Evolutionary conservation across 345 rosid genomes (phyloP).

Genomic region (Streptanthus diversifolius): DNA sequence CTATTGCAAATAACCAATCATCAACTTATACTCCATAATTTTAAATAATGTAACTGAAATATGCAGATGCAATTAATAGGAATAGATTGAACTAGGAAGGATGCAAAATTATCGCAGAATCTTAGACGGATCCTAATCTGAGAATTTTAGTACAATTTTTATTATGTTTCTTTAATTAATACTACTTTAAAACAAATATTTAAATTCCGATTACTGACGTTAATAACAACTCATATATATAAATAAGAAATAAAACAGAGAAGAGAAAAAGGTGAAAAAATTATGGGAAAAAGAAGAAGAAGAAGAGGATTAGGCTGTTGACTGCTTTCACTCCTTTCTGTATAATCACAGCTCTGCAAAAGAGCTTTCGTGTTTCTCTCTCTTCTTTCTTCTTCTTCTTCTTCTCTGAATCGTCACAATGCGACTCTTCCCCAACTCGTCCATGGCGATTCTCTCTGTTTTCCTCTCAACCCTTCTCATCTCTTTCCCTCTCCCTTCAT

Average conservation of each 20-base stretch:
- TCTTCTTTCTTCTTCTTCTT: not conserved
- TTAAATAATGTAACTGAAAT: not conserved
- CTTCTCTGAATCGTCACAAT: conserved; percentile 14
- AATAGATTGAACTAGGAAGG: not conserved
- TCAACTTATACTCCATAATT: not conserved
- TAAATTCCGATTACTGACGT: not conserved
- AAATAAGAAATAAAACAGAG: not conserved
- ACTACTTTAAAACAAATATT: not conserved
- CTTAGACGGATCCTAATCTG: not conserved
- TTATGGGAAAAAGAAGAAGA: not conserved
- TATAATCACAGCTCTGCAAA: not conserved
- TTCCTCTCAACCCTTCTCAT: conserved; percentile 16
- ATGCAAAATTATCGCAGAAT: conserved; percentile 1
- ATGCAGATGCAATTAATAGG: not conserved
- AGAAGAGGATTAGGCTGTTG: conserved; percentile 34
- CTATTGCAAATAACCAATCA: too few relatives aligned
- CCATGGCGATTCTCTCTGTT: conserved; percentile 29
- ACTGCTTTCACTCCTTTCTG: conserved; percentile 16
- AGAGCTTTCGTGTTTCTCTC: conserved; percentile 2
- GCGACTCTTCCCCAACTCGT: not conserved
- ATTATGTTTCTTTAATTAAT: not conserved
- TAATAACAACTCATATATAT: not conserved
- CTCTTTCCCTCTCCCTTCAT: conserved; percentile 24
- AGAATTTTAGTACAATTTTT: not conserved
- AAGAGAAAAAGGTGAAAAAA: not conserved